phyloP scores from a whole-genome alignment of 345 rosid genomes.

The Clarkia xantiana region DNA sequence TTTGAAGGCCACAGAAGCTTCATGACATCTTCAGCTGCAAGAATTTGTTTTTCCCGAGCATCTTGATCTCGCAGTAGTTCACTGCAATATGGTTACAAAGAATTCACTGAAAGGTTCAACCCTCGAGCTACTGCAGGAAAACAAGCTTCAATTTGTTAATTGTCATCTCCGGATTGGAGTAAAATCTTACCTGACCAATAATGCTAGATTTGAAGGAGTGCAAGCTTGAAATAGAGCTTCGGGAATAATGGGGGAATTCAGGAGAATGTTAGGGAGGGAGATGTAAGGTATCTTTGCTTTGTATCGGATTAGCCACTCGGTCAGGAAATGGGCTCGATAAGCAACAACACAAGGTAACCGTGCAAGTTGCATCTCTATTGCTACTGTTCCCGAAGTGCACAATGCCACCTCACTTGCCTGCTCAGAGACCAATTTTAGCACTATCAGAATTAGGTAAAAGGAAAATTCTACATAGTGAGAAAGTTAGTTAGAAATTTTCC shows the following conservation, averaged over 20 bases:
- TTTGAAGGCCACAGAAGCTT: slow-evolving; percentile 40
- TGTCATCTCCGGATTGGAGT: background rate
- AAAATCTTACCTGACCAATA: slow-evolving; percentile 38
- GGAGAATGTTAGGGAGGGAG: slow-evolving; percentile 79
- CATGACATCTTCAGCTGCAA: slow-evolving; percentile 43
- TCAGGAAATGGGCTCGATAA: slow-evolving; percentile 66
- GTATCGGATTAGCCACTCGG: slow-evolving; percentile 55
- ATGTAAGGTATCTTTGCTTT: slow-evolving; percentile 80
- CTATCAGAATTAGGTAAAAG: background rate
- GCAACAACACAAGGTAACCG: slow-evolving; percentile 71
- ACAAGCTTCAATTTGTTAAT: background rate
- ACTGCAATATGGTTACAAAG: slow-evolving; percentile 27
- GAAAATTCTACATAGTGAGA: background rate
- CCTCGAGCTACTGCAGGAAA: background rate
- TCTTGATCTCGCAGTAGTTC: slow-evolving; percentile 28
- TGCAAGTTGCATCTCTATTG: slow-evolving; percentile 75
- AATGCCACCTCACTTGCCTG: slow-evolving; percentile 80
- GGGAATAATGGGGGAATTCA: slow-evolving; percentile 57
- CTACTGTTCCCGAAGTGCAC: slow-evolving; percentile 98
- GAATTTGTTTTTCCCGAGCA: slow-evolving; percentile 37
- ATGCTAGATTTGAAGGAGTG: slow-evolving; percentile 45
- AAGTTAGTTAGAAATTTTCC: background rate
- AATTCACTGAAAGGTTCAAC: background rate
- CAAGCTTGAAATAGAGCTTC: slow-evolving; percentile 74
- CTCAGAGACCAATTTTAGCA: slow-evolving; percentile 8